Percentiles rank a stretch among this genome's conserved stretches.
Evolutionary conservation across 768 basidiomycete species (phyloP).

Genomic region (Mycena rosella): DNA sequence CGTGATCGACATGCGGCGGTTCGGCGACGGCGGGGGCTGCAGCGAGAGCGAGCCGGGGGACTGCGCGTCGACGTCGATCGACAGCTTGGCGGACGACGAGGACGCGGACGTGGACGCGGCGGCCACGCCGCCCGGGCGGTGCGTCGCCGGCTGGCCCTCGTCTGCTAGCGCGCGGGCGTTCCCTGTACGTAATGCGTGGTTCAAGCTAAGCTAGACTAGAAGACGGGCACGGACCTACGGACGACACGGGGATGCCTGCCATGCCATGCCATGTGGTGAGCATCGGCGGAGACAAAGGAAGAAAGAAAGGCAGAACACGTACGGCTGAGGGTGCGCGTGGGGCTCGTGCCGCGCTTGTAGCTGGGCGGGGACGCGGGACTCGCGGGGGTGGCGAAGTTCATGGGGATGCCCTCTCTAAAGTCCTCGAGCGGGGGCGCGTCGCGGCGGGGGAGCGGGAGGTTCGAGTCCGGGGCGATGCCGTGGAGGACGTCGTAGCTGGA

Average conservation of each 20-base stretch:
- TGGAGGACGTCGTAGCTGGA: slow-evolving; percentile 81
- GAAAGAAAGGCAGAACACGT: slow-evolving; percentile 49
- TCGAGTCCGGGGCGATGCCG: slow-evolving; percentile 81
- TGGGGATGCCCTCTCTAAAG: slow-evolving; percentile 82
- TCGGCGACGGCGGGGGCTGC: slow-evolving; percentile 66
- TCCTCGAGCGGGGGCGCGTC: slow-evolving; percentile 62
- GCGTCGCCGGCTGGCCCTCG: slow-evolving; percentile 63
- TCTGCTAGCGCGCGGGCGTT: slow-evolving; percentile 89
- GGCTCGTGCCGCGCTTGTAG: slow-evolving; percentile 73
- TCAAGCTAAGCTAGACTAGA: slow-evolving; percentile 32
- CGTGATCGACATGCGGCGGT: slow-evolving; percentile 67
- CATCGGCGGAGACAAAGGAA: background rate
- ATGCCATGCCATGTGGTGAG: background rate
- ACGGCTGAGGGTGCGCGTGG: slow-evolving; percentile 86
- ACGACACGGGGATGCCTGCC: slow-evolving; percentile 80
- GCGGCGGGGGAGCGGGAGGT: slow-evolving; percentile 75
- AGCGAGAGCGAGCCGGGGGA: slow-evolving; percentile 50
- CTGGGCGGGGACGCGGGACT: slow-evolving; percentile 52
- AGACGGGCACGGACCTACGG: slow-evolving; percentile 71
- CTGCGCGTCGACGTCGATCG: slow-evolving; percentile 52
- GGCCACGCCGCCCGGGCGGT: too few relatives aligned
- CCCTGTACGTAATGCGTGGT: slow-evolving; percentile 64
- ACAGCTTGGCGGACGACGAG: slow-evolving; percentile 44
- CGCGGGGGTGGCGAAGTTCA: slow-evolving; percentile 57
- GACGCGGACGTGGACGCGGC: too few relatives aligned